phyloP scores from a whole-genome alignment of 352 stramenopile genomes.

The Globisporangium paddicum region DNA sequence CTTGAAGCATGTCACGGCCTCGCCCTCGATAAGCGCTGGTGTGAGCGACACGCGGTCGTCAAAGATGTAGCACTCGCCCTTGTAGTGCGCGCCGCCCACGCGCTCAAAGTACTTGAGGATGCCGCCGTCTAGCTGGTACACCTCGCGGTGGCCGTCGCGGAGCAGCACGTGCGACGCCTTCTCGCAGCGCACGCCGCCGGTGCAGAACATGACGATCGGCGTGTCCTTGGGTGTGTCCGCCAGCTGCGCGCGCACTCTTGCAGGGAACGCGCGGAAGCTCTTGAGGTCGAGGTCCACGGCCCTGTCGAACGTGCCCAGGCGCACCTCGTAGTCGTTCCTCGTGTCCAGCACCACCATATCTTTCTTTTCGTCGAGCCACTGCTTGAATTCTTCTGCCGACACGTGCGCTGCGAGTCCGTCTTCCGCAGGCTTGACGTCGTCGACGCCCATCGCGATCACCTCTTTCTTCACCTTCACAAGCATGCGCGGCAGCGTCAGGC shows the following conservation, averaged over 20 bases:
- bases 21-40: not conserved
- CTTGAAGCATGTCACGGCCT: not conserved
- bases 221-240: not conserved
- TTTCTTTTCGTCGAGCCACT: not conserved
- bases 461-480: not conserved
- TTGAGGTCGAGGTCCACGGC: not conserved
- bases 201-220: not conserved
- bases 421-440: not conserved
- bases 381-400: not conserved
- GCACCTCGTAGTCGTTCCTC: not conserved
- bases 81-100: not conserved
- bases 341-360: not conserved
- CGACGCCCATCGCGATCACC: not conserved
- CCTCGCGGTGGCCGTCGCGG: not conserved
- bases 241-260: not conserved
- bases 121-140: not conserved
- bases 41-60: not conserved
- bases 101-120: not conserved
- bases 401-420: not conserved
- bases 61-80: not conserved
- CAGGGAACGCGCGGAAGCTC: not conserved
- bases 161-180: not conserved
- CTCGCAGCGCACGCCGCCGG: not conserved
- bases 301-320: not conserved
- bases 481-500: not conserved